Evolutionary conservation across 345 rosid genomes (phyloP), one percentile per base, ranked within the genome.

Genomic region (Euclidium syriacum): DNA sequence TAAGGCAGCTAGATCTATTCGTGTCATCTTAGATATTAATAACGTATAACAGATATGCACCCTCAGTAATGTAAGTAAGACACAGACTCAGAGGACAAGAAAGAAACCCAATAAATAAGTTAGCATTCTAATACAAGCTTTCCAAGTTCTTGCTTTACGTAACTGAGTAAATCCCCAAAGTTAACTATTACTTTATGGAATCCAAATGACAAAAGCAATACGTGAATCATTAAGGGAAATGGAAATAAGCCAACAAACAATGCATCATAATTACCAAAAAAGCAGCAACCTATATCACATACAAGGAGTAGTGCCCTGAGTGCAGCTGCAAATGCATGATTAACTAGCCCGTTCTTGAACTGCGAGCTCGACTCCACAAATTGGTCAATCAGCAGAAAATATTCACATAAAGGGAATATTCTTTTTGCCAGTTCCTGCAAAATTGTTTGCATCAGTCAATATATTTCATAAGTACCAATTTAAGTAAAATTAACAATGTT

Each of bases 261-360:
- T 57, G 62, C 73, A 75, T 10, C 50, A 67, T 22, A 16, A 44
- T 25, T 38, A 63, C 59, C 52, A 52, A 68, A 73, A 72, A 43
- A 16, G 41, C 44, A 46, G 74, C 42, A 66, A 64, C 53, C 67
- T 32, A 75, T 59, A 65, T 55, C 77, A 79, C 85, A 65, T 90
- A 94, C 99, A 41, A 94, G 82, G 44, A 94, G 96, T 36, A 94
- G 79, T 39, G 88, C 83, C 77, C 96, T 87, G 65, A 94, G 84
- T 46, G 92, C 91, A 75, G 99, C 95, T 59, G 97, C 85, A 46
- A 94, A 94, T 73, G 99, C 96, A 65, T 94, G 99, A 75, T 90
- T 94, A 27, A 94, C 97, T 47, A 90, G 71, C 44, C 99, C 99
- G 48, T 84, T 85, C 83, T 85, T 94, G 85, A 94, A 90, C 73